A percentile compares a stretch with the other conserved stretches of the same genome.
phyloP scores from a whole-genome alignment of 495 filamentous ascomycete species.

The Aspergillus cavernicola region DNA sequence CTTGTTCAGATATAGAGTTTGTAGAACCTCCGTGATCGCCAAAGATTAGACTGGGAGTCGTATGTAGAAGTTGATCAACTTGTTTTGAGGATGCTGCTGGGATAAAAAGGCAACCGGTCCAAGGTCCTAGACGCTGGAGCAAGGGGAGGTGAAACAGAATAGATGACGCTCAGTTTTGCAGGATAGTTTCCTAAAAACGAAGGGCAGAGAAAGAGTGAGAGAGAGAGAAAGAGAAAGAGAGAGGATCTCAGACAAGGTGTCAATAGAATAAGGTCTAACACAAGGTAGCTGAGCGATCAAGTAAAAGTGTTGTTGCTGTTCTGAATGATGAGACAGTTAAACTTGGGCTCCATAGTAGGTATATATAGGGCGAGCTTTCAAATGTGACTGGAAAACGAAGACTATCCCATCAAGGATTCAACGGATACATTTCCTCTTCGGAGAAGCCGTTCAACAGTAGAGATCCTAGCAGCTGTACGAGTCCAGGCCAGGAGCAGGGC shows the following conservation, averaged over 20 bases:
- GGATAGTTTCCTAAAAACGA: neutral
- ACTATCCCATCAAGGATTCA: conserved; percentile 7
- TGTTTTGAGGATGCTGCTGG: neutral
- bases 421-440: conserved; percentile 13
- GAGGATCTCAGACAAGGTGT: conserved; percentile 1
- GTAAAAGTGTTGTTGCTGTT: neutral
- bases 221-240: too few relatives aligned
- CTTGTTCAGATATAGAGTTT: neutral
- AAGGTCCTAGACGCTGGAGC: neutral
- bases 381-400: conserved; percentile 9
- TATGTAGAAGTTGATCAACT: neutral
- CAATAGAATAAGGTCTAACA: neutral
- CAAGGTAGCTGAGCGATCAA: neutral
- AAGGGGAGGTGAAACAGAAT: conserved; percentile 12
- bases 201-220: neutral
- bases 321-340: conserved; percentile 11
- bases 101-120: neutral
- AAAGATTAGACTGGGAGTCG: neutral
- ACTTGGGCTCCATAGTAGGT: conserved; percentile 23
- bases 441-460: conserved; percentile 10
- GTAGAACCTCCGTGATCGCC: neutral
- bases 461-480: conserved; percentile 15
- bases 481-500: conserved; percentile 16
- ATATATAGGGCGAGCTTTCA: conserved; percentile 22
- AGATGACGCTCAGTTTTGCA: neutral